Base-by-base conservation (phyloP, 2,329 filamentous ascomycete genomes). In the Colletotrichum destructivum region DNA sequence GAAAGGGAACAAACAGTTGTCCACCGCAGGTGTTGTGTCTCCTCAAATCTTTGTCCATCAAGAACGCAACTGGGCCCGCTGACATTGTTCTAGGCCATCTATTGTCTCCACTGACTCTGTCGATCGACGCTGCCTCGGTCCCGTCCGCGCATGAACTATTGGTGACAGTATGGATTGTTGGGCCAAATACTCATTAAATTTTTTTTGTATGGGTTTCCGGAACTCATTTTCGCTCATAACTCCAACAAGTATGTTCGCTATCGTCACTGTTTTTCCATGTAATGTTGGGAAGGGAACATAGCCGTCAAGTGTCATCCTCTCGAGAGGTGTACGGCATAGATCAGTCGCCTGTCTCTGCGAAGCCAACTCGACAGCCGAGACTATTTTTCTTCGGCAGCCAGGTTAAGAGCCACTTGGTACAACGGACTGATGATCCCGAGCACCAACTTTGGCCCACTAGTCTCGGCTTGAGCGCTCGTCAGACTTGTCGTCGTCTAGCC, bases 81-180 rank as follows among this genome's bases (percentile, higher is more conserved):
- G 16, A 40, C 26, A 21, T 9, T 56, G 38, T 40, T 56, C 51
- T 56, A 23, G 38, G 51, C 40, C 62, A 56, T 11, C 56, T 23
- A 54, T 21, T 35, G 42, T 47, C 55, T 38, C 66, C 60, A 65
- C 60, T 18, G 26, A 51, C 15, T 23, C 23, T 60, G 42, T 26
- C 23, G 62, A 70, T 70, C 67, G 44, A 55, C 40, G 23, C 11
- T 15, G 11, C 54, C 40, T 47, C 26, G 21, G 31, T 21, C 35
- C 51, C 9, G 26, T 42, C 13, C 26, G 13, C 38, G 13, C n/a
- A 15, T 62, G 35, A 26, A 52, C 51, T 31, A 56, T 23, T 46
- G 35, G 40, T 51, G 35, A 52, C 52, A 35, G 26, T 47, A 23
- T 56, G n/a, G 40, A n/a, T 62, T 21, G 16, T 35, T 62, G 38